These are phyloP conservation scores for Globisporangium rhizosaccharum DNA, from an alignment of 352 stramenopile genomes.

Conservation along the genomic window DNA sequence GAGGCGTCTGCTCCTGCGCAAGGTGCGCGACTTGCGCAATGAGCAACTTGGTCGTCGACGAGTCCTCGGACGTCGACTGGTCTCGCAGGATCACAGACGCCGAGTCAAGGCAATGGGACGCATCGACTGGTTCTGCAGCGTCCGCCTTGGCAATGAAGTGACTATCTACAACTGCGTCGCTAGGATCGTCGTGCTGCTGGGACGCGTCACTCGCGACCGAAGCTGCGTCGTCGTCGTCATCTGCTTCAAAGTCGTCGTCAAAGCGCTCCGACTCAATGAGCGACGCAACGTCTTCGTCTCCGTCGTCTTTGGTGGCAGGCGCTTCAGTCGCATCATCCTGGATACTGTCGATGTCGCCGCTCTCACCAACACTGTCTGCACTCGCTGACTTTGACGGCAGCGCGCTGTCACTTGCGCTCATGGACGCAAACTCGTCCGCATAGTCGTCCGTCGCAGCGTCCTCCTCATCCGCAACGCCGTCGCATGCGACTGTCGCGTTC, in stretches of 20 bases:
- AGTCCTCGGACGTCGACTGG: constrained; percentile 40
- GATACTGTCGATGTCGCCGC: neutral
- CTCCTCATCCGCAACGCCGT: neutral
- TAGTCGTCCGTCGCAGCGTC: constrained; percentile 3
- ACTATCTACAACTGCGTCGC: too few relatives aligned
- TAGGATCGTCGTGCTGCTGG: too few relatives aligned
- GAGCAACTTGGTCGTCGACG: constrained; percentile 47
- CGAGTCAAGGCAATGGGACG: neutral
- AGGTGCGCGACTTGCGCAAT: constrained; percentile 21
- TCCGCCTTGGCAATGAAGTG: too few relatives aligned
- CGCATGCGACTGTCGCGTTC: neutral
- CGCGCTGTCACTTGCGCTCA: constrained; percentile 4
- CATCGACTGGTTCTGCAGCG: too few relatives aligned
- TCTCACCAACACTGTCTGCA: neutral
- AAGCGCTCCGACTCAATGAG: constrained; percentile 4
- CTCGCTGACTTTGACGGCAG: neutral
- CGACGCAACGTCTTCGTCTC: constrained; percentile 5
- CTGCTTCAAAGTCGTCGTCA: constrained; percentile 12
- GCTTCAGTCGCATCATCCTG: neutral
- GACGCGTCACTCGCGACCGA: neutral
- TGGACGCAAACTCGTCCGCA: constrained; percentile 13
- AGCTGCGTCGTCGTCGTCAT: neutral
- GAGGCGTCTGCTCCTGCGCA: constrained; percentile 5
- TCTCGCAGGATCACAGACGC: neutral
- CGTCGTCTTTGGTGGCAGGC: too few relatives aligned